Evolutionary conservation across 345 rosid genomes (phyloP).

Genomic region (Clausena lansium): DNA sequence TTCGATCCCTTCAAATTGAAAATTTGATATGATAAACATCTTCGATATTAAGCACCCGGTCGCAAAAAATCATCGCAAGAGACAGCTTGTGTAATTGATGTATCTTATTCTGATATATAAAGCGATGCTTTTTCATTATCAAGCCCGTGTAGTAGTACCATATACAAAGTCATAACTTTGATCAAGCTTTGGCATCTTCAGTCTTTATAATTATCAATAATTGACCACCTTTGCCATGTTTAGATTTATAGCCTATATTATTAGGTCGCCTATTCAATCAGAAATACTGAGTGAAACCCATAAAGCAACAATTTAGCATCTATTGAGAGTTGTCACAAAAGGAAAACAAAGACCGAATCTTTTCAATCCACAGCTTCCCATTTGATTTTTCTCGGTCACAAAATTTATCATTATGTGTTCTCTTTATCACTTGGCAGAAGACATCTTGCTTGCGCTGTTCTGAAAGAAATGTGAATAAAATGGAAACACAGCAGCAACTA

Average conservation of each 20-base stretch:
- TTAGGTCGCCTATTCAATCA: neutral
- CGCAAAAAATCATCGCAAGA: neutral
- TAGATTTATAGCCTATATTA: neutral
- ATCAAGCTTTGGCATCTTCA: constrained; percentile 17
- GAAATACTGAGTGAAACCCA: neutral
- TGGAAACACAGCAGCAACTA: neutral
- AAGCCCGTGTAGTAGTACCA: neutral
- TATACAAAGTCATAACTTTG: neutral
- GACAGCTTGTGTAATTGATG: neutral
- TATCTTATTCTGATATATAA: neutral
- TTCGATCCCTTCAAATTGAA: constrained; percentile 16
- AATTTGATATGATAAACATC: constrained; percentile 6
- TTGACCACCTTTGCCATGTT: constrained; percentile 13
- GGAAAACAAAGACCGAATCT: constrained; percentile 23
- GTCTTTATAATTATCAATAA: neutral
- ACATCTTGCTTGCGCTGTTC: neutral
- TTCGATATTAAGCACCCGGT: constrained; percentile 14
- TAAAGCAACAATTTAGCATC: constrained; percentile 24
- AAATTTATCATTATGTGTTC: neutral
- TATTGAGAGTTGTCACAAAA: neutral
- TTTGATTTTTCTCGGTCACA: constrained; percentile 1
- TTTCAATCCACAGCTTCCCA: neutral
- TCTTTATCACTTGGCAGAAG: constrained; percentile 4
- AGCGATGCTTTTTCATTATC: constrained; percentile 20
- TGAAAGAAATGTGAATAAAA: constrained; percentile 8